phyloP scores from a whole-genome alignment of 768 basidiomycete species.

The Termitomyces sp. region DNA sequence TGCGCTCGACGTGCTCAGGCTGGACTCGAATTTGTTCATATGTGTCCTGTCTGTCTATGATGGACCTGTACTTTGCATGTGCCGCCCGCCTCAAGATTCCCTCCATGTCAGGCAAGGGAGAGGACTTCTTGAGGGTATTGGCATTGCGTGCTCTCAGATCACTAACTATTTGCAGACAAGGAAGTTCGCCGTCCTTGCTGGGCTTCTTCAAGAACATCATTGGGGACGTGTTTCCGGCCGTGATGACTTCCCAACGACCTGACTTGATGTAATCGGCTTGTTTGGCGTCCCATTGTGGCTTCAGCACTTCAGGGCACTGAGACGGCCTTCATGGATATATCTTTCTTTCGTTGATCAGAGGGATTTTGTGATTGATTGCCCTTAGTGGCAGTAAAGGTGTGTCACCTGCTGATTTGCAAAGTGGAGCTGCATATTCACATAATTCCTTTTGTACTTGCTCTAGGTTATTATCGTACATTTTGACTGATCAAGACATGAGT shows the following conservation, averaged over 20 bases:
- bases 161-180: no score
- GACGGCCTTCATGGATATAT: conserved; percentile 32
- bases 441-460: neutral
- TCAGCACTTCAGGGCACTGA: conserved; percentile 36
- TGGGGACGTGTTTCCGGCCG: no score
- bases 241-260: conserved; percentile 11
- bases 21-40: no score
- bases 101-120: no score
- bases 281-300: conserved; percentile 30
- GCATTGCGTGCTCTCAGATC: no score
- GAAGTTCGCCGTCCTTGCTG: no score
- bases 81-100: neutral
- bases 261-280: conserved; percentile 26
- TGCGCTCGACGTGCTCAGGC: neutral
- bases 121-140: no score
- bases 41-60: neutral
- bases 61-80: neutral
- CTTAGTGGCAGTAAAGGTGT: conserved; percentile 33
- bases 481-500: no score
- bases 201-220: no score
- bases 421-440: neutral
- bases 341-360: neutral
- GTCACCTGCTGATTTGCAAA: neutral
- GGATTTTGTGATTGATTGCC: neutral
- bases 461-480: no score